Base-by-base conservation (phyloP, 257 asterid species). In the Salvia rosmarinus region DNA sequence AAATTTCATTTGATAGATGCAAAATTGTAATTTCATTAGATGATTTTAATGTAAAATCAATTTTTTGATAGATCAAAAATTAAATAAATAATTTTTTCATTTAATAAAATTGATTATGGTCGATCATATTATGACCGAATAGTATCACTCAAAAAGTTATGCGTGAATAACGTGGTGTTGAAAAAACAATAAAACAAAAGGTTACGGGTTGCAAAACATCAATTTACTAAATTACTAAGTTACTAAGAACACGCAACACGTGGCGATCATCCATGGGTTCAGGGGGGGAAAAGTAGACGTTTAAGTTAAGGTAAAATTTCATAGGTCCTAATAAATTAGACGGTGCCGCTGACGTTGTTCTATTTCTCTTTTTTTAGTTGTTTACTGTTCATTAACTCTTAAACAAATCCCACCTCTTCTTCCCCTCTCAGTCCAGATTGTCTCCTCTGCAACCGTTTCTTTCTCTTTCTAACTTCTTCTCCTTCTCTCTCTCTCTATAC, bases 261-360 rank as follows among this genome's bases (percentile, higher is more conserved):
- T 70, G 84, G 70, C 81, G 25, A 21, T 12, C 56, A 52, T 35
- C 54, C 10, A 70, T 12, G 51, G 20, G 73, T 58, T 60, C 21
- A 55, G 17, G 16, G 21, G n/a, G 16, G 14, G 23, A 14, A 16
- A 75, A 58, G 50, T 43, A 78, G 80, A 78, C 94, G 89, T 88
- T 86, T 21, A 70, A 65, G 75, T 82, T 78, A 71, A 85, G 86
- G 87, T 88, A 34, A 72, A 82, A 66, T 60, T 75, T 68, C 75
- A 51, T 78, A 78, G 69, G 79, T 35, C n/a, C n/a, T 55, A 65
- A 75, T 25, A 19, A 67, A 64, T 54, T 66, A 65, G 72, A 75
- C 83, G 81, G 67, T 32, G 78, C 74, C 77, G 80, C 55, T 76
- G 83, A 84, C 88, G 83, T 61, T 63, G 85, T 59, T 78, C 70